Conservation (phyloP, 176 grass and related monocot species). For the Lolium multiflorum region DNA sequence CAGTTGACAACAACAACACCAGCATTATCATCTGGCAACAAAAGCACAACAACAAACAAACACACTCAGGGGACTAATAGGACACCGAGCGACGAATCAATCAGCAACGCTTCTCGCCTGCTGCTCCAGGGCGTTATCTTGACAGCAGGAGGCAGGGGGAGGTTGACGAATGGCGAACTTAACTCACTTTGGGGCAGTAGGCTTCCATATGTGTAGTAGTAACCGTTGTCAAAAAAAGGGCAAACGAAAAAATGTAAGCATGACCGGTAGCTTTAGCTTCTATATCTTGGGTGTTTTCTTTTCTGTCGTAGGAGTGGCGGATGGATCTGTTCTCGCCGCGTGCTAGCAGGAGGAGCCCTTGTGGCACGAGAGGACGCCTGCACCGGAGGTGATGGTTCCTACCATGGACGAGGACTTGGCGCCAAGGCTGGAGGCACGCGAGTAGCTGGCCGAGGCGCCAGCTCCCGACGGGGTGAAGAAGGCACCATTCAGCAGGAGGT, state of each 20-base stretch:
- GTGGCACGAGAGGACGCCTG: constrained; percentile 60
- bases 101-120: constrained; percentile 98
- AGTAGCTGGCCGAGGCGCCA: constrained; percentile 83
- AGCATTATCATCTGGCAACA: constrained; percentile 10
- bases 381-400: constrained; percentile 62
- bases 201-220: constrained; percentile 39
- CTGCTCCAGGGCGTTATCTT: constrained; percentile 58
- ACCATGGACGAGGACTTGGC: constrained; percentile 96
- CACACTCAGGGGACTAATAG: constrained; percentile 57
- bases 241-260: constrained; percentile 52
- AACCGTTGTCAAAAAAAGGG: constrained; percentile 41
- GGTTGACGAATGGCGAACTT: constrained; percentile 67
- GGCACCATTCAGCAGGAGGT: constrained; percentile 78
- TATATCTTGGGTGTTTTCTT: constrained; percentile 54
- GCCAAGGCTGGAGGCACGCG: constrained; percentile 75
- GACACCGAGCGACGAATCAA: constrained; percentile 60
- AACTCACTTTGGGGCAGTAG: not conserved
- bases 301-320: constrained; percentile 20
- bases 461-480: constrained; percentile 84
- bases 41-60: not conserved
- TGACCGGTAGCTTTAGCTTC: constrained; percentile 49
- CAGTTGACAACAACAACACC: constrained; percentile 32
- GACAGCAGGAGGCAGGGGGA: constrained; percentile 68
- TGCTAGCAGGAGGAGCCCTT: constrained; percentile 60
- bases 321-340: not conserved